Percentiles rank a stretch among this genome's conserved stretches.
Conservation (phyloP, 169 alveolate species). For the Eimeria sp. region DNA sequence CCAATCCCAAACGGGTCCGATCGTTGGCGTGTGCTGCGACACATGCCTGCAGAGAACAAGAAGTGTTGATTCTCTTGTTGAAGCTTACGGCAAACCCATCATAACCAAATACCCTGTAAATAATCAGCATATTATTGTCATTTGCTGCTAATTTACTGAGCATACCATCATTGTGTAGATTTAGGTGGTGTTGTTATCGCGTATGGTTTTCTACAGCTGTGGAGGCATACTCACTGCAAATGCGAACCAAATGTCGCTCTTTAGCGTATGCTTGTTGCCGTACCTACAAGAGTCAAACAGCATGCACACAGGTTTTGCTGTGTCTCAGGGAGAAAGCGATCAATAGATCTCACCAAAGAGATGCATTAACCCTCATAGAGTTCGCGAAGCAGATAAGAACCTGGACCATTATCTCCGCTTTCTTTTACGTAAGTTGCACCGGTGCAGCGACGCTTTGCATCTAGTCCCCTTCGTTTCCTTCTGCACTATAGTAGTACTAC, state of each 20-base stretch:
- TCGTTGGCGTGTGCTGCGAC: conserved; percentile 45
- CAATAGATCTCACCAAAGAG: too few species aligned
- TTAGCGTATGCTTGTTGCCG: conserved; percentile 20
- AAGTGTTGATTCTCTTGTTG: not conserved
- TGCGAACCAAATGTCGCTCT: conserved; percentile 44
- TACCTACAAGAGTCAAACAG: conserved; percentile 15
- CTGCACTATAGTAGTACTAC: not conserved
- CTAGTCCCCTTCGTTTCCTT: too few species aligned
- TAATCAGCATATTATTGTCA: too few species aligned
- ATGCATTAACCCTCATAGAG: too few species aligned
- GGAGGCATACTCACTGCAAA: conserved; percentile 18
- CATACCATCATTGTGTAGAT: not conserved
- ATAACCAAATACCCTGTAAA: too few species aligned
- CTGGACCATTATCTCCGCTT: too few species aligned
- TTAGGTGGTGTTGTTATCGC: not conserved
- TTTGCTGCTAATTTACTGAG: not conserved
- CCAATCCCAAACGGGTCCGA: conserved; percentile 75
- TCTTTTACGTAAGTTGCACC: too few species aligned
- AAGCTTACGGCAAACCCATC: too few species aligned
- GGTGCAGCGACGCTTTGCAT: too few species aligned
- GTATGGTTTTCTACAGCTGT: not conserved
- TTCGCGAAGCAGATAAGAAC: too few species aligned
- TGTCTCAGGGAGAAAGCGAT: not conserved
- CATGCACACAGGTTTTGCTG: not conserved
- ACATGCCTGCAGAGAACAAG: not conserved